Evolutionary conservation across 148 eudicot species (phyloP), one percentile per base, ranked within the genome.

Genomic region (Cornus florida): DNA sequence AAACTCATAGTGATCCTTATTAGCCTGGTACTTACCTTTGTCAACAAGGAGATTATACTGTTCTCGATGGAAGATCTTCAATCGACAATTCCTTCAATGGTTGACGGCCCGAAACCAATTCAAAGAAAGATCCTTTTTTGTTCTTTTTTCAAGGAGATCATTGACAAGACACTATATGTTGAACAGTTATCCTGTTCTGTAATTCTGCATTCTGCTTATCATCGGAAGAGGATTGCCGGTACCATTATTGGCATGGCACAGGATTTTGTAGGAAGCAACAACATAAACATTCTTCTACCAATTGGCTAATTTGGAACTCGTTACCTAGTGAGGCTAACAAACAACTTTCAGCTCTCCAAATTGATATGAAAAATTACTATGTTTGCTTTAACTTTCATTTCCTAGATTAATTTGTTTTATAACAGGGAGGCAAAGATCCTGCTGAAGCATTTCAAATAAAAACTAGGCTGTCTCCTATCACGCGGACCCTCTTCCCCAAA

Each of bases 61-160:
- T 96, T 93, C 73, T 96, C 99, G 0, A 85, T 91, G 85, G 98
- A 98, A 5, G 99, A 96, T 78, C 94, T 96, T 87, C 94, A 90
- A 66, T 86, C 97, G 79, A 93, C 99, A 12, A 96, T 93, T 74
- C 99, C 99, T 43, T 91, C 94, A 10, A 85, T 96, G 92, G 90
- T 91, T 77, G 99, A 96, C 86, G 99, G 99, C 33, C 81, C 93
- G 77, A 96, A 96, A 89, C 99, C 99, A n/a, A 95, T 97, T n/a
- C 99, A 96, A 85, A 92, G 99, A 76, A 96, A 96, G 84, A 94
- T 96, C 43, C 89, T 96, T 17, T 96, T 92, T 78, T 88, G 92
- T 82, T 88, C 98, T 50, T 96, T 96, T 28, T 28, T 28, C 60
- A 96, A 93, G 87, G 87, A 86, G 68, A 92, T 91, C 75, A 85